phyloP scores from a whole-genome alignment of 2,329 filamentous ascomycete species.

The Seiridium unicorne region DNA sequence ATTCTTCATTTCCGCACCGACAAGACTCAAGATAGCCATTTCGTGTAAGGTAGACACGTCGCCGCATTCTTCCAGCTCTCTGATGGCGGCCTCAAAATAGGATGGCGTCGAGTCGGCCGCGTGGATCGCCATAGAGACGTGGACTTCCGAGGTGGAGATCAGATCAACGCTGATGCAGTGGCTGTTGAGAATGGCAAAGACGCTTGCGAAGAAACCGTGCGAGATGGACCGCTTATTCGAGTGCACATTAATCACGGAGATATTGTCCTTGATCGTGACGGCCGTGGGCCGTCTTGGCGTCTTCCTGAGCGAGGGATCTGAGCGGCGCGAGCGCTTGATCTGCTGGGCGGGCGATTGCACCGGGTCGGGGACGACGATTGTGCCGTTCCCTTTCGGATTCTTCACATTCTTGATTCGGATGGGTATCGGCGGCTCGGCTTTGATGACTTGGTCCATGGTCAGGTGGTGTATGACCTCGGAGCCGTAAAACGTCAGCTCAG shows the following conservation, averaged over 20 bases:
- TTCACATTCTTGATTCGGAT: slow-evolving; percentile 93
- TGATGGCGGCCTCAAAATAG: slow-evolving; percentile 64
- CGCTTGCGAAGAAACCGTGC: slow-evolving; percentile 91
- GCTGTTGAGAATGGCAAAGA: slow-evolving; percentile 87
- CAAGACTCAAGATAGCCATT: slow-evolving; percentile 94
- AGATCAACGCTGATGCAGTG: slow-evolving; percentile 90
- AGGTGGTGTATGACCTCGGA: slow-evolving; percentile 98
- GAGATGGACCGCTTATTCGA: slow-evolving; percentile 95
- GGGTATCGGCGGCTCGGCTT: slow-evolving; percentile 73
- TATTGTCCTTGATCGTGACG: slow-evolving; percentile 96
- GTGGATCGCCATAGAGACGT: slow-evolving; percentile 96
- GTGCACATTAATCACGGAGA: slow-evolving; percentile 96
- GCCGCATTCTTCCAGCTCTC: slow-evolving; percentile 76
- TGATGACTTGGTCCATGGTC: slow-evolving; percentile 95
- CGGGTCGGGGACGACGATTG: slow-evolving; percentile 78
- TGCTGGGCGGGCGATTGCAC: slow-evolving; percentile 53
- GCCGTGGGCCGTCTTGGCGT: slow-evolving; percentile 77
- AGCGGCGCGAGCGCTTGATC: slow-evolving; percentile 51
- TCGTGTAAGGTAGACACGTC: slow-evolving; percentile 86
- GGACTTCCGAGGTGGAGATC: slow-evolving; percentile 94
- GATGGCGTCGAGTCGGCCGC: slow-evolving; percentile 65
- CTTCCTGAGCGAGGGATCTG: slow-evolving; percentile 46
- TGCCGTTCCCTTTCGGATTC: slow-evolving; percentile 76
- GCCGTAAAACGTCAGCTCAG: slow-evolving; percentile 90
- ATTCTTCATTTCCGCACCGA: slow-evolving; percentile 95